Evolutionary conservation across 2,329 filamentous ascomycete genomes (phyloP).

Genomic region (Ophiostoma sp.): DNA sequence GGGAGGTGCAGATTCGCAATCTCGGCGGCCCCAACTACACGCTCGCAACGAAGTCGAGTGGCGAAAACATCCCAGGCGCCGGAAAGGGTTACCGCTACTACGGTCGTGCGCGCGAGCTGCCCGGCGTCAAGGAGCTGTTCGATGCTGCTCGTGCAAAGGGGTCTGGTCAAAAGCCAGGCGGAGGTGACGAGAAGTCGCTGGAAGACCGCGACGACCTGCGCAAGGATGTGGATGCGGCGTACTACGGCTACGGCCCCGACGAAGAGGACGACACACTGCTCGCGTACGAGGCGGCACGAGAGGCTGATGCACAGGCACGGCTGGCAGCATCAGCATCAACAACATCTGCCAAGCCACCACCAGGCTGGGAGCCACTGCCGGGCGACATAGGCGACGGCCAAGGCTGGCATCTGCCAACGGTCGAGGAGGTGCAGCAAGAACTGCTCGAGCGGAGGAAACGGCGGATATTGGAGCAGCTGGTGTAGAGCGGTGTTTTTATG

Average conservation of each 20-base stretch:
- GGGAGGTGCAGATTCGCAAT: conserved; percentile 94
- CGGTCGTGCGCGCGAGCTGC: conserved; percentile 76
- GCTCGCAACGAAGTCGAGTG: conserved; percentile 50
- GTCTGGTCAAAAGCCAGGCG: conserved; percentile 31
- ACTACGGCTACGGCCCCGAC: conserved; percentile 90
- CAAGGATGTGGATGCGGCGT: conserved; percentile 80
- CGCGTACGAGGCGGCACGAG: conserved; percentile 75
- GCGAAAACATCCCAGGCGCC: conserved; percentile 63
- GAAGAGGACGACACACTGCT: conserved; percentile 82
- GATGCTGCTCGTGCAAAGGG: conserved; percentile 60
- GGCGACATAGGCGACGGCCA: conserved; percentile 80
- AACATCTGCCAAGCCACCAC: conserved; percentile 50
- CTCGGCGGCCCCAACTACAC: conserved; percentile 97
- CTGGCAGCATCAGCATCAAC: conserved; percentile 48
- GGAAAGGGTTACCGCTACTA: conserved; percentile 83
- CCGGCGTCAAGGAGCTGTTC: conserved; percentile 94
- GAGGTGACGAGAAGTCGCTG: conserved; percentile 39
- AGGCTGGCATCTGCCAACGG: conserved; percentile 74
- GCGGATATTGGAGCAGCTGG: conserved; percentile 70
- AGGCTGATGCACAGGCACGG: conserved; percentile 70
- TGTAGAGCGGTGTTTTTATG: neutral
- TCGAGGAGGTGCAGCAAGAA: conserved; percentile 92
- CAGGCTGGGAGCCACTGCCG: conserved; percentile 78
- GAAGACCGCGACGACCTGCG: conserved; percentile 65
- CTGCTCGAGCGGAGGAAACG: conserved; percentile 78